Base-by-base conservation (phyloP, 768 basidiomycete genomes). In the Crassisporium funariophilum region DNA sequence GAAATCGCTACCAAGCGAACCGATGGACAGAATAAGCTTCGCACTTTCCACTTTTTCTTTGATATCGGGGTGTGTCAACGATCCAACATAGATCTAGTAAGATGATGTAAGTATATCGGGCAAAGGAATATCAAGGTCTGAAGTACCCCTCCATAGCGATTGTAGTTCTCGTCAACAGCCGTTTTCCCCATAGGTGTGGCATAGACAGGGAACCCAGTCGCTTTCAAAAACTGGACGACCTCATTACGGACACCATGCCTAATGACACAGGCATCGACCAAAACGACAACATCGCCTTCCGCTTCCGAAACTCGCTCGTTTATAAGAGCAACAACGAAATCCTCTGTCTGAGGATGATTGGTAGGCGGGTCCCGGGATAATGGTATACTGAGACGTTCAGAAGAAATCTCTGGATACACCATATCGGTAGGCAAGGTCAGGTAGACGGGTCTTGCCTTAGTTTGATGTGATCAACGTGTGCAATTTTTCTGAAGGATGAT, bases 371-470 rank as follows among this genome's bases (percentile, higher is more conserved):
- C 57, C 7, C 73, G 72, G 25, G 74, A 71, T 7, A 88, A 72
- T 5, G 84, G 83, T 1, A 73, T 79, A 43, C 76, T 67, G 43
- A 97, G 75, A 15, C 79, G 77, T 31, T 79, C 76, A 4, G 81
- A 66, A 0, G 90, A 77, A 13, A 94, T 83, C 59, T 84, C 79
- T 43, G 74, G 68, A 58, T 79, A 75, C 4, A 87, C 86, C 42
- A 95, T 71, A 62, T 98, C 88, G 5, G 86, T 94, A 1, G 92
- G 95, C 9, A 98, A 73, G 25, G 85, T 79, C 31, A 98, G 67
- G 60, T 98, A 98, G 23, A 88, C 90, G 0, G 95, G 95, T 15
- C 91, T 83, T 21, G 85, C 87, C 80, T 90, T 53, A 12, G 24
- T 12, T 4, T 25, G 15, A 17, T 11, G 22, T 46, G 11, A 33